These are phyloP conservation scores for Blumeriella jaapii DNA, from an alignment of 2,329 filamentous ascomycete species.

Conservation along the genomic window DNA sequence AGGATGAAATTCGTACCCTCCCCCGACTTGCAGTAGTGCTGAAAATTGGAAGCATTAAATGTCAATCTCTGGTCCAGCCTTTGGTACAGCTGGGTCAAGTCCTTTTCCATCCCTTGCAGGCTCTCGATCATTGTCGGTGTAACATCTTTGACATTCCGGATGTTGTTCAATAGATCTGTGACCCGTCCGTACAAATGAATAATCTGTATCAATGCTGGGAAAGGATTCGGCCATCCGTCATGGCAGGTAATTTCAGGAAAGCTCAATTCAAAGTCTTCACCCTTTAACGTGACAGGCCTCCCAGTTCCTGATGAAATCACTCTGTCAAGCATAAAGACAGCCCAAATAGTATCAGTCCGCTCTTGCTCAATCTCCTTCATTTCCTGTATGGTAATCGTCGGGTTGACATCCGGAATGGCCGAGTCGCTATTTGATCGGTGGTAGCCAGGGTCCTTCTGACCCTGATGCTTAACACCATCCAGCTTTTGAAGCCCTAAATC, in stretches of 20 bases:
- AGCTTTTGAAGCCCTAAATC: conserved; percentile 74
- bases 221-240: conserved; percentile 61
- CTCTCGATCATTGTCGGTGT: conserved; percentile 62
- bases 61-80: conserved; percentile 62
- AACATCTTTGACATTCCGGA: conserved; percentile 61
- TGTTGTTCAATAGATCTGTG: conserved; percentile 74
- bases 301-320: conserved; percentile 83
- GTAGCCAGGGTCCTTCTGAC: conserved; percentile 25
- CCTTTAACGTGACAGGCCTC: conserved; percentile 68
- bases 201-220: conserved; percentile 70
- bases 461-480: conserved; percentile 56
- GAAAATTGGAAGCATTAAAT: conserved; percentile 80
- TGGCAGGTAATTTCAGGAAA: conserved; percentile 44
- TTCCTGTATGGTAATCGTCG: conserved; percentile 34
- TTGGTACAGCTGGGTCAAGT: conserved; percentile 63
- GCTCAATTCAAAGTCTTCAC: conserved; percentile 73
- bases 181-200: conserved; percentile 78
- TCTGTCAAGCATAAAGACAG: conserved; percentile 76
- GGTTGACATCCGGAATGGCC: conserved; percentile 30
- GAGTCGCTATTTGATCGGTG: conserved; percentile 31
- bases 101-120: conserved; percentile 66
- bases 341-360: conserved; percentile 80
- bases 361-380: conserved; percentile 64
- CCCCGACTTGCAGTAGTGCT: conserved; percentile 67
- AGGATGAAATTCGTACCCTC: conserved; percentile 82